Base-by-base conservation (phyloP, 176 grass and related monocot species). In the Musa schizocarpa region DNA sequence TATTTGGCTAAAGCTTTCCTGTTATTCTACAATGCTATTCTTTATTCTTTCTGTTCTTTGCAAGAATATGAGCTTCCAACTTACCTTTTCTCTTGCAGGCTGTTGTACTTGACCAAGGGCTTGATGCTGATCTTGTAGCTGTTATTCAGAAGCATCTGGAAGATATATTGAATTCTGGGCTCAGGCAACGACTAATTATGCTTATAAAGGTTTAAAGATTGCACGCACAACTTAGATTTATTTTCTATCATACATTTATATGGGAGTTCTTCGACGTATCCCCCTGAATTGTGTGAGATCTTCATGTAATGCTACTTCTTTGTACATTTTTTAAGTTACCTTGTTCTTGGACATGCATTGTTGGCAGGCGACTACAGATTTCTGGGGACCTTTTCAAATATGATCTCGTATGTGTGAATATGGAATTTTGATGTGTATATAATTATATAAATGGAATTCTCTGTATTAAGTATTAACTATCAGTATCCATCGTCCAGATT, bases 61-160 rank as follows among this genome's bases (percentile, higher is more conserved):
- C 58, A 51, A 63, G 54, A 56, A 68, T 25, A 67, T 54, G 71
- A 79, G 54, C 76, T 69, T 76, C 68, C 24, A 3, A 34, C 13
- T 67, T 52, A 13, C 78, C 13, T 82, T 76, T 17, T 74, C 43
- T 54, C 67, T 61, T 89, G 73, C 83, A 98, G 94, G 88, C 94
- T 80, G 90, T 93, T 81, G 88, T 87, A 72, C 88, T 98, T 76
- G 94, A 91, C 72, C 90, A 98, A 86, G 88, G 90, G 59, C 84
- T 85, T 72, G 88, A 98, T 82, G 86, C 82, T 72, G 90, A 91
- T 85, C 90, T 98, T 80, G 82, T 91, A 78, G 80, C 86, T 59
- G 94, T 93, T 76, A 93, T 98, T 14, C 88, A 91, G 79, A 90
- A 68, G 27, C 83, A 85, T 81, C 78, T 91, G 10, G 90, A 98